Conservation (phyloP, 257 asterid species). For the Solanum sitiens region DNA sequence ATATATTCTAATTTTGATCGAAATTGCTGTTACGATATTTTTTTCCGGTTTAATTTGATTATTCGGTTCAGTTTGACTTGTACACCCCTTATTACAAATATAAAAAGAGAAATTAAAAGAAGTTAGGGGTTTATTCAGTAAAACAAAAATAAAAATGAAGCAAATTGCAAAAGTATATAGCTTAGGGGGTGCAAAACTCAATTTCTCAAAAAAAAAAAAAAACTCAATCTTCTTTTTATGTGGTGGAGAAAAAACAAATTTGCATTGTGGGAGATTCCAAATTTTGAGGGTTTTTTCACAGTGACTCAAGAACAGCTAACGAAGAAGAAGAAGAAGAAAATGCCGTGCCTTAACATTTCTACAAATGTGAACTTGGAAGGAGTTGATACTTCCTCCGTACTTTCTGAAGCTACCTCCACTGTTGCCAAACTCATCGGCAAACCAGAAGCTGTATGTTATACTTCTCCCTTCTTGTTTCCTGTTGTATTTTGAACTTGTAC, state of each 20-base stretch:
- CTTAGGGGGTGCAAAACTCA: background rate
- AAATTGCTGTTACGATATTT: no score
- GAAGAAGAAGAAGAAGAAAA: conserved; percentile 11
- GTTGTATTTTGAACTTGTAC: background rate
- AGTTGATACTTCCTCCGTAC: conserved; percentile 69
- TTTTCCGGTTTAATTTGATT: no score
- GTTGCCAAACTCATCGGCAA: conserved; percentile 89
- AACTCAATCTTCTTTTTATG: background rate
- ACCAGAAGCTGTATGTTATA: conserved; percentile 64
- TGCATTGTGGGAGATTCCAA: background rate
- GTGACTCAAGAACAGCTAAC: background rate
- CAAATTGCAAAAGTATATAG: background rate
- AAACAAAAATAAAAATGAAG: background rate
- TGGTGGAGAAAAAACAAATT: background rate
- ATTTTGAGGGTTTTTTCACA: background rate
- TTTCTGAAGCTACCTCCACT: conserved; percentile 77
- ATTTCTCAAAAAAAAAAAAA: no score
- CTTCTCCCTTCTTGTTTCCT: background rate
- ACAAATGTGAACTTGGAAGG: conserved; percentile 85
- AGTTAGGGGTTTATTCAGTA: background rate
- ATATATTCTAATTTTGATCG: no score
- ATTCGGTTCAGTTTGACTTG: no score
- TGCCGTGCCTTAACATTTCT: conserved; percentile 94
- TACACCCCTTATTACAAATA: no score
- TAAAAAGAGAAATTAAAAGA: background rate